Evolutionary conservation across 768 basidiomycete genomes (phyloP).

Genomic region (Pleurotus pulmonarius): DNA sequence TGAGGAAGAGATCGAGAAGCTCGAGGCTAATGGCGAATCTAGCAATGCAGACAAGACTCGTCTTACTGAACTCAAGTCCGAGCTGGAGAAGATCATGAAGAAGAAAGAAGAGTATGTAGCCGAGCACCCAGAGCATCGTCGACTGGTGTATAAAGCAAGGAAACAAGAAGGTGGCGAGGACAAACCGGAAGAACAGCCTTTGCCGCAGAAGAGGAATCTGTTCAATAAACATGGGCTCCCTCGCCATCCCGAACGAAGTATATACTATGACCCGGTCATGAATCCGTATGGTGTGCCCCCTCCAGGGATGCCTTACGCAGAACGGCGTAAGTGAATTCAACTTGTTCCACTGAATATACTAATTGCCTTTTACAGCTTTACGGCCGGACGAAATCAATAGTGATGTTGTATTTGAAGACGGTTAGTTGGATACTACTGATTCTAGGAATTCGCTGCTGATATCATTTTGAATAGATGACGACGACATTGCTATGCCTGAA

Average conservation of each 20-base stretch:
- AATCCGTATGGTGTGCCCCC: slow-evolving; percentile 93
- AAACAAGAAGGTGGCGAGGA: slow-evolving; percentile 40
- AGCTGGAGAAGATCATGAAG: slow-evolving; percentile 75
- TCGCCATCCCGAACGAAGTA: slow-evolving; percentile 84
- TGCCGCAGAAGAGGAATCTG: slow-evolving; percentile 50
- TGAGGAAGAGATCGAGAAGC: slow-evolving; percentile 73
- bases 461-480: slow-evolving; percentile 31
- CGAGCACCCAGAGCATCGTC: slow-evolving; percentile 90
- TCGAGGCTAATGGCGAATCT: slow-evolving; percentile 43
- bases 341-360: not conserved
- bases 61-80: slow-evolving; percentile 67
- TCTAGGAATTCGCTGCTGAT: not conserved
- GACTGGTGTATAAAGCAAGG: slow-evolving; percentile 69
- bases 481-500: slow-evolving; percentile 64
- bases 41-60: slow-evolving; percentile 55
- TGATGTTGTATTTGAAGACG: slow-evolving; percentile 55
- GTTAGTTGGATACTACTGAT: slow-evolving; percentile 14
- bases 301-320: slow-evolving; percentile 95
- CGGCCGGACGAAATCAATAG: slow-evolving; percentile 60
- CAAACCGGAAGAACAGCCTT: slow-evolving; percentile 37
- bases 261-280: slow-evolving; percentile 91
- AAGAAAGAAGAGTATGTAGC: slow-evolving; percentile 91
- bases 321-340: slow-evolving; percentile 59
- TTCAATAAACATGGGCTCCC: slow-evolving; percentile 86
- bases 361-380: slow-evolving; percentile 37